Evolutionary conservation across 805 yeast species (phyloP), one percentile per base, ranked within the genome.

Genomic region (Myxozyma kluyveri): DNA sequence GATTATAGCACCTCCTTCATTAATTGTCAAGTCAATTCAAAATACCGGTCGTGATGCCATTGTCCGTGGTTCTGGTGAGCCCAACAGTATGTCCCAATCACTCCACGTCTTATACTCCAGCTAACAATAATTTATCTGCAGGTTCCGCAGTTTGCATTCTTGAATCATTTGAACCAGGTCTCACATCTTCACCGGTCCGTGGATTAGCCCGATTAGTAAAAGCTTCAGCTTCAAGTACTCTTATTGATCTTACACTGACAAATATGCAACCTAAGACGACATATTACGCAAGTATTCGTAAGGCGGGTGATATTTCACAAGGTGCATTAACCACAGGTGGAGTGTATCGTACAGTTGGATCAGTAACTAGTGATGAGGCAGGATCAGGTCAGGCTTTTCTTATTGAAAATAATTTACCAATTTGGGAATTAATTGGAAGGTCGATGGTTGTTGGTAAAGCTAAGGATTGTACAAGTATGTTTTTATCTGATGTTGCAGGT

Each of bases 141-240:
- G 58, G 55, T 49, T 96, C 97, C 0, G 96, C 96, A 0, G 98
- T 90, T 29, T 82, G 93, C 59, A 90, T 90, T 43, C 69, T 90
- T 50, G 98, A 91, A 66, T 77, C 85, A 18, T 85, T 84, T 61
- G 79, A 74, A 45, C 70, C 72, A 1, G 70, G 69, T 24, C 79
- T 77, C 57, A 56, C 52, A 21, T 65, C 66, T 12, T 73, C 75
- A 36, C 86, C 90, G 0, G 95, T 91, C 22, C 82, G 85, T 63
- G 98, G 98, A 0, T 74, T 90, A 38, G 96, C 90, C 1, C 75
- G 98, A 58, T 81, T 90, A 49, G 96, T 90, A 14, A 76, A 84
- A 40, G 82, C 84, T 3, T 72, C 76, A 27, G 75, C 76, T 9
- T 62, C 69, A 17, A 69, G 70, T 24, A 78, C 86, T 27, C 71